Evolutionary conservation across 2,329 filamentous ascomycete species (phyloP).

Genomic region (Fusarium verticillioides): DNA sequence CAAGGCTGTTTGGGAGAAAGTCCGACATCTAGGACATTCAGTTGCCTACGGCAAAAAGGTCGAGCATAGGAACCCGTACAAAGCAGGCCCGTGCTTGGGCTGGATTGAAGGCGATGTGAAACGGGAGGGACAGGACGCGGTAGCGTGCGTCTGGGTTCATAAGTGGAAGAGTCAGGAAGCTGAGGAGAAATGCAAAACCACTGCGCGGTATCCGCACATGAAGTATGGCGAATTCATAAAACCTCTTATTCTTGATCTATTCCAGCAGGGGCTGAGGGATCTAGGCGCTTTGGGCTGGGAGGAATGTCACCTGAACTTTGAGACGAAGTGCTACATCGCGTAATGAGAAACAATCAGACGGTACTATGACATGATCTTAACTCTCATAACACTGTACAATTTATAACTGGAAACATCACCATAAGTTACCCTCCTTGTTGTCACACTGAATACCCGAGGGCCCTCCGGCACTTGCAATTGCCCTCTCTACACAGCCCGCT

Average conservation of each 20-base stretch:
- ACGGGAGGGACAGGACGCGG: fast-evolving
- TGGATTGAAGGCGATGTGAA: background rate
- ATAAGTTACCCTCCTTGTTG: background rate
- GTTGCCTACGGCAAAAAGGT: background rate
- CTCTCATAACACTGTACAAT: too few species aligned
- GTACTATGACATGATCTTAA: fast-evolving
- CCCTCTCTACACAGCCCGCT: background rate
- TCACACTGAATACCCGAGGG: background rate
- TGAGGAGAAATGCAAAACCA: background rate
- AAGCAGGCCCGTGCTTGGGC: fast-evolving
- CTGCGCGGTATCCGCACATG: background rate
- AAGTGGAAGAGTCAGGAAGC: background rate
- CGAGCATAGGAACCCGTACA: background rate
- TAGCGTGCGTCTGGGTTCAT: background rate
- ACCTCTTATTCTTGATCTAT: background rate
- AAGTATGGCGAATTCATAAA: background rate
- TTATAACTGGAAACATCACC: fast-evolving
- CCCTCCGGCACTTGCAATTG: background rate
- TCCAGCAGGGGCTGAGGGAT: background rate
- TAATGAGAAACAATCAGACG: fast-evolving
- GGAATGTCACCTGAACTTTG: fast-evolving
- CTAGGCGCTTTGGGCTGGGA: background rate
- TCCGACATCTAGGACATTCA: background rate
- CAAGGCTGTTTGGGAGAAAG: background rate
- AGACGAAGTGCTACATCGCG: fast-evolving